phyloP scores from a whole-genome alignment of 176 grass and related monocot species.

The Zoysia pacifica region DNA sequence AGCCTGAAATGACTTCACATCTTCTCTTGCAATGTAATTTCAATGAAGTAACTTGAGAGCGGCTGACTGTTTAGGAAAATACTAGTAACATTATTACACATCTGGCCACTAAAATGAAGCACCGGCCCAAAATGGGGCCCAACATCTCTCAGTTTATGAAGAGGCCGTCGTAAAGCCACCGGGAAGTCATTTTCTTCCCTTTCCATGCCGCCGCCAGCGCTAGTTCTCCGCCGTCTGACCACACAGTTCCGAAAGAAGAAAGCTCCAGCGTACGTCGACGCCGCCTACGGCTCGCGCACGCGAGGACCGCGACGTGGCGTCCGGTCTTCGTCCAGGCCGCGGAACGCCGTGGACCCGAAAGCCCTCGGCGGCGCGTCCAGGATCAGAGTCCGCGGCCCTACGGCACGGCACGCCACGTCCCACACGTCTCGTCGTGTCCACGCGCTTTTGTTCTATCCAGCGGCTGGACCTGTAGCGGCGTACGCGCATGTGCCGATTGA shows the following conservation, averaged over 20 bases:
- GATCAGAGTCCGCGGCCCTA: conserved; percentile 4
- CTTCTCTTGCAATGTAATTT: too few relatives aligned
- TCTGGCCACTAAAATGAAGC: neutral
- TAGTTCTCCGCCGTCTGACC: neutral
- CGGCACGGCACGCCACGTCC: conserved; percentile 24
- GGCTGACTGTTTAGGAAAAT: too few relatives aligned
- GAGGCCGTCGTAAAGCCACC: neutral
- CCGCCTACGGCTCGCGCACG: neutral
- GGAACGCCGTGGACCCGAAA: neutral
- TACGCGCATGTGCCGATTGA: conserved; percentile 9
- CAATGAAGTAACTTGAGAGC: too few relatives aligned
- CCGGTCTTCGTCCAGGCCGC: neutral
- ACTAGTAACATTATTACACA: neutral
- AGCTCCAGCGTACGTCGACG: neutral
- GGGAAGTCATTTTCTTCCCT: neutral
- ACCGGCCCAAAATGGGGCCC: neutral
- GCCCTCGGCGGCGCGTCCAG: neutral
- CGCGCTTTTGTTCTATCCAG: too few relatives aligned
- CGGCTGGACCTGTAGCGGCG: neutral
- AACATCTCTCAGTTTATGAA: neutral
- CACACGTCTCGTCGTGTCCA: neutral
- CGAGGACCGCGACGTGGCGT: neutral
- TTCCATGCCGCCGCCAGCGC: neutral
- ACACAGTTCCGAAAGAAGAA: neutral
- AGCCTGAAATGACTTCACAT: too few relatives aligned